Evolutionary conservation across 2,329 filamentous ascomycete genomes (phyloP).

Genomic region (Botrytis elliptica): DNA sequence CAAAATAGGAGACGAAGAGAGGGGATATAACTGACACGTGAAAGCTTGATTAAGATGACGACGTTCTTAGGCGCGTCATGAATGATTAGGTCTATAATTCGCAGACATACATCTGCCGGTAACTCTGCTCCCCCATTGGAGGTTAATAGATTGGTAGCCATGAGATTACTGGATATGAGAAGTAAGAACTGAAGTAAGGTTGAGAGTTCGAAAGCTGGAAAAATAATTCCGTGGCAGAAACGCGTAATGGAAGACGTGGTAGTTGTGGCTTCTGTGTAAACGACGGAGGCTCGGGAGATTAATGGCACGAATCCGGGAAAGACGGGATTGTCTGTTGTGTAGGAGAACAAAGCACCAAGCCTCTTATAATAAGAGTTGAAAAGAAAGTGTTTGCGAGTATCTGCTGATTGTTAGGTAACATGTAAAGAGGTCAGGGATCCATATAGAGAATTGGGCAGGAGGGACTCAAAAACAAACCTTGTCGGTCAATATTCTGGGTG

Average conservation of each 20-base stretch:
- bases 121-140: conserved; percentile 2
- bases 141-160: conserved; percentile 10
- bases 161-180: not conserved
- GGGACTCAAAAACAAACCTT: not conserved
- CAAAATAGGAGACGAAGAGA: not conserved
- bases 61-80: not conserved
- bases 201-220: not conserved
- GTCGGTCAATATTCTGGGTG: not conserved
- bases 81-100: conserved; percentile 6
- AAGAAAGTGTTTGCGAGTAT: not conserved
- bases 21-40: conserved; percentile 2
- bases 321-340: not conserved
- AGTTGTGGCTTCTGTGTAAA: not conserved
- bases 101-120: conserved; percentile 15
- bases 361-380: not conserved
- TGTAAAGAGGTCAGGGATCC: not conserved
- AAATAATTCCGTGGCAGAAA: not conserved
- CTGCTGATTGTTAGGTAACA: not conserved
- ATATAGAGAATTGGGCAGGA: not conserved
- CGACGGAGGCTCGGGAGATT: not conserved
- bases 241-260: not conserved
- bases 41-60: conserved; percentile 2
- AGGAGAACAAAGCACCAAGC: not conserved
- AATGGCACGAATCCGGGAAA: not conserved
- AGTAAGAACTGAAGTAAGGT: not conserved